Percentiles rank a stretch among this genome's conserved stretches.
phyloP scores from a whole-genome alignment of 345 rosid genomes.

The Laguncularia racemosa region DNA sequence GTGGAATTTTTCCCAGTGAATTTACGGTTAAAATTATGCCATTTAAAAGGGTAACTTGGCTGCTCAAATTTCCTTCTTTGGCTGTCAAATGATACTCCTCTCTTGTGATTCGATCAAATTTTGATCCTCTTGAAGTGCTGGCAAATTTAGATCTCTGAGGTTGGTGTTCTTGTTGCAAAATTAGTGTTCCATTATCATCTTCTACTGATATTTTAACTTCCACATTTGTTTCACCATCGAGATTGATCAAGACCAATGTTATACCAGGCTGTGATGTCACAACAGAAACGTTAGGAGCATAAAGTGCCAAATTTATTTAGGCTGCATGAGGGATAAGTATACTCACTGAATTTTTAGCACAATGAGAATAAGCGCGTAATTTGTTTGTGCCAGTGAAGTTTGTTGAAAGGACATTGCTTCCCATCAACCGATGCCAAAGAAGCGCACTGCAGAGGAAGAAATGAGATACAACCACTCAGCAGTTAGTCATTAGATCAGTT shows the following conservation, averaged over 20 bases:
- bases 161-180: constrained; percentile 7
- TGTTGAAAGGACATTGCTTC: constrained; percentile 23
- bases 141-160: constrained; percentile 17
- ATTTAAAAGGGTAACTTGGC: constrained; percentile 33
- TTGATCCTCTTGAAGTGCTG: constrained; percentile 17
- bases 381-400: constrained; percentile 22
- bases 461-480: neutral
- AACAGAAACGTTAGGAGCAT: neutral
- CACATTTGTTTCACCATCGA: constrained; percentile 20
- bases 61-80: constrained; percentile 27
- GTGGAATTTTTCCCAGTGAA: constrained; percentile 31
- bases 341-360: constrained; percentile 24
- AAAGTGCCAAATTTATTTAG: neutral
- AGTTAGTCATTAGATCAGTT: too few relatives aligned
- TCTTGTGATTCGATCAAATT: constrained; percentile 4
- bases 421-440: constrained; percentile 48
- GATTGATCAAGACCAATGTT: constrained; percentile 43
- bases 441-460: constrained; percentile 22
- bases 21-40: constrained; percentile 24
- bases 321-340: neutral
- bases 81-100: constrained; percentile 49
- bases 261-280: constrained; percentile 26
- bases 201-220: constrained; percentile 19
- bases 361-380: constrained; percentile 32
- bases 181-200: constrained; percentile 14